These are phyloP conservation scores for Syzygium syzygioides DNA, from an alignment of 441 rosid species.

Conservation along the genomic window DNA sequence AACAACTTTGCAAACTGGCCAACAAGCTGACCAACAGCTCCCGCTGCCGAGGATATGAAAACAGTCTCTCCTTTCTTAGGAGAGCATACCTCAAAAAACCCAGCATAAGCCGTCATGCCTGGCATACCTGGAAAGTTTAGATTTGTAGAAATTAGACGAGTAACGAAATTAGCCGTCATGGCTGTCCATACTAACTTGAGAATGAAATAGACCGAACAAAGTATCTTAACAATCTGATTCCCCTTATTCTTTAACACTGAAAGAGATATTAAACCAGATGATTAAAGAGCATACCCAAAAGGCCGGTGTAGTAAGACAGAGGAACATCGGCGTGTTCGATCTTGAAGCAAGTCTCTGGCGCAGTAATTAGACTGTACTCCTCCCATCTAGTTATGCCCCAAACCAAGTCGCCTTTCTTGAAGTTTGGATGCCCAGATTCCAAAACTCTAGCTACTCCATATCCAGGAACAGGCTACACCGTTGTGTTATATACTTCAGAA, in stretches of 20 bases:
- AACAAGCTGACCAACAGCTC: background rate
- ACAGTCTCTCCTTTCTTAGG: background rate
- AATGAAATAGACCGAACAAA: background rate
- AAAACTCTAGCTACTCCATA: conserved; percentile 42
- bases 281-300: background rate
- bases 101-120: background rate
- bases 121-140: background rate
- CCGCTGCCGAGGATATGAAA: background rate
- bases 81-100: background rate
- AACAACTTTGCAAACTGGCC: background rate
- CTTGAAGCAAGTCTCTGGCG: conserved; percentile 20
- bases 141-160: background rate
- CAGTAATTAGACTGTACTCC: conserved; percentile 33
- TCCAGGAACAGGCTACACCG: conserved; percentile 38
- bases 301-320: conserved; percentile 50
- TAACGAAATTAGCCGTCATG: background rate
- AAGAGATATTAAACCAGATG: background rate
- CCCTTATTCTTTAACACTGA: background rate
- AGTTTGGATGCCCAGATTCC: conserved; percentile 42
- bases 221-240: background rate
- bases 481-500: background rate
- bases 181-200: background rate
- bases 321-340: conserved; percentile 42
- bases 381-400: conserved; percentile 56
- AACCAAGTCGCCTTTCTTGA: conserved; percentile 39